Evolutionary conservation across 768 basidiomycete genomes (phyloP).

Genomic region (Hericium erinaceus): DNA sequence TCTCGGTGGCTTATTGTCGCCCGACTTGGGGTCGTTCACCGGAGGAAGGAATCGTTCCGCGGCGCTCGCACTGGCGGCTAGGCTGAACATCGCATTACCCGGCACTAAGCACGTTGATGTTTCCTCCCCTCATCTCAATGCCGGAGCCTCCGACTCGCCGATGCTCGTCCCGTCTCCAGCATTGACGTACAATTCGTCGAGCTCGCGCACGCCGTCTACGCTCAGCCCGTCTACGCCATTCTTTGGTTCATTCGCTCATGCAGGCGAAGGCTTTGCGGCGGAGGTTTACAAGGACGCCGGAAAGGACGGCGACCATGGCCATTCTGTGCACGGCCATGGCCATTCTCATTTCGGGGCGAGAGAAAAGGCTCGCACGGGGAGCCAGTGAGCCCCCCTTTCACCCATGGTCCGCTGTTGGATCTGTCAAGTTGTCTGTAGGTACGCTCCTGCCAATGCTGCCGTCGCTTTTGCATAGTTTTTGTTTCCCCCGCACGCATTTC

Average conservation of each 20-base stretch:
- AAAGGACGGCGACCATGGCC: neutral
- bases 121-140: neutral
- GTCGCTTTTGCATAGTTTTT: too few species aligned
- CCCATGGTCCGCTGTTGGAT: neutral
- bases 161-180: conserved; percentile 51
- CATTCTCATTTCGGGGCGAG: neutral
- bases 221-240: conserved; percentile 67
- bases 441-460: too few species aligned
- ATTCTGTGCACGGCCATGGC: neutral
- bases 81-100: neutral
- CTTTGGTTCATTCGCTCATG: conserved; percentile 44
- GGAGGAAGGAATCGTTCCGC: conserved; percentile 3
- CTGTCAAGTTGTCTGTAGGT: too few species aligned
- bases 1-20: conserved; percentile 12
- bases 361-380: neutral
- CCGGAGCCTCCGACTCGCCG: conserved; percentile 28
- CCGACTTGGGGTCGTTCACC: conserved; percentile 5
- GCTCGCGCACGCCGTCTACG: conserved; percentile 48
- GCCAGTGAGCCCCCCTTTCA: neutral
- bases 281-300: neutral
- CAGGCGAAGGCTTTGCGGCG: conserved; percentile 22
- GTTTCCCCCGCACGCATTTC: too few species aligned
- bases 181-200: conserved; percentile 38
- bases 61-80: neutral
- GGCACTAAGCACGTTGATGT: too few species aligned